A percentile compares a stretch with the other conserved stretches of the same genome.
phyloP scores from a whole-genome alignment of 495 filamentous ascomycete genomes.

The Penicillium lividum region DNA sequence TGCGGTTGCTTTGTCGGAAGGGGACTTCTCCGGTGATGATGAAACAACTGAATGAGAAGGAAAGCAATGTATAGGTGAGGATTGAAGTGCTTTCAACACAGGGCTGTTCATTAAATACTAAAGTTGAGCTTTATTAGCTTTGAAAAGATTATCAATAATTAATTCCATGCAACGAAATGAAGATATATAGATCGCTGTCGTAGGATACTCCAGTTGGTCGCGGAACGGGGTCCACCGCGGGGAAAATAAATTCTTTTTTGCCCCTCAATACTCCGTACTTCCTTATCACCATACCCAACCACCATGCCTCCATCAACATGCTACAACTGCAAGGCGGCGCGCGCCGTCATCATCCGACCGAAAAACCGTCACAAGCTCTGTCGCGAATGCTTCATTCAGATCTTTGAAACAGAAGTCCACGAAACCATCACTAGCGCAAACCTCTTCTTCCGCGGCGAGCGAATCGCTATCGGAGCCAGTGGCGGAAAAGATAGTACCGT shows the following conservation, averaged over 20 bases:
- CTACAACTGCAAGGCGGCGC: slow-evolving; percentile 68
- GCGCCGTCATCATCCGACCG: slow-evolving; percentile 87
- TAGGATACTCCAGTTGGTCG: slow-evolving; percentile 2
- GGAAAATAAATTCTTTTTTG: slow-evolving; percentile 28
- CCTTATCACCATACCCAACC: neutral
- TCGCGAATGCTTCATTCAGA: slow-evolving; percentile 76
- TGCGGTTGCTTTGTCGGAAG: slow-evolving; percentile 21
- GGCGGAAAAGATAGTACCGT: slow-evolving; percentile 98
- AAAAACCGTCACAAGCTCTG: slow-evolving; percentile 94
- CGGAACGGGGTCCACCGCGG: slow-evolving; percentile 7
- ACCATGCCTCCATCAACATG: slow-evolving; percentile 66
- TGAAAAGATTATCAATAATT: too few relatives aligned
- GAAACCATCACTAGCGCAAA: slow-evolving; percentile 78
- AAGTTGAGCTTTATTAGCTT: too few relatives aligned
- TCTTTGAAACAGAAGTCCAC: slow-evolving; percentile 93
- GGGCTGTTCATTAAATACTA: too few relatives aligned
- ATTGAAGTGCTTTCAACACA: neutral
- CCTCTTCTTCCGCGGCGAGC: slow-evolving; percentile 83
- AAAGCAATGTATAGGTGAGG: neutral
- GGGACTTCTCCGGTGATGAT: slow-evolving; percentile 15
- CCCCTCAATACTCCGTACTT: slow-evolving; percentile 3
- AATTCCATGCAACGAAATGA: too few relatives aligned
- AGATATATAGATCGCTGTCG: too few relatives aligned
- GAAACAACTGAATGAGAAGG: slow-evolving; percentile 5
- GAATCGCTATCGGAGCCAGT: slow-evolving; percentile 91